A percentile compares a stretch with the other conserved stretches of the same genome.
phyloP scores from a whole-genome alignment of 2,329 filamentous ascomycete species.

The Colletotrichum sp. region DNA sequence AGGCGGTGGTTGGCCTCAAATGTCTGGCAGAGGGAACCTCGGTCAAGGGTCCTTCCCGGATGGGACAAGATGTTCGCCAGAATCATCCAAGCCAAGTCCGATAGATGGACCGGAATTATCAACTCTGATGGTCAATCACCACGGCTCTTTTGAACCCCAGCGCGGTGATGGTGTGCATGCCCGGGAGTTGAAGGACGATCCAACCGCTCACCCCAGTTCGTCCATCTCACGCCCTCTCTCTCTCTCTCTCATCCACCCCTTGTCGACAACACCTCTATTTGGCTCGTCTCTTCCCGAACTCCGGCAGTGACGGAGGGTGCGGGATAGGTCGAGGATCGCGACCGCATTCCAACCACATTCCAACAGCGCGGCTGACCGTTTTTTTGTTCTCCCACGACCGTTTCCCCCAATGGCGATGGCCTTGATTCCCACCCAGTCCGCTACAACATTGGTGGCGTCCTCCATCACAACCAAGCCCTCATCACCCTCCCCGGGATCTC shows the following conservation, averaged over 20 bases:
- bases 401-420: background rate
- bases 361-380: constrained; percentile 7
- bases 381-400: background rate
- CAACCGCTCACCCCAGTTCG: background rate
- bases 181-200: background rate
- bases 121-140: background rate
- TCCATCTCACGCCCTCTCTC: background rate
- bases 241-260: background rate
- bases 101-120: background rate
- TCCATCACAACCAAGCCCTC: background rate
- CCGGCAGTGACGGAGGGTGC: background rate
- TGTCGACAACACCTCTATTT: background rate
- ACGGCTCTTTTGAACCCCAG: background rate
- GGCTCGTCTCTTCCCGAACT: background rate
- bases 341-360: constrained; percentile 9
- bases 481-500: background rate
- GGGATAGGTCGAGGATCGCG: background rate
- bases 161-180: background rate
- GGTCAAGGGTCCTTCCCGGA: background rate
- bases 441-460: background rate
- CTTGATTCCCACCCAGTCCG: background rate
- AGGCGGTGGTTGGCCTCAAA: background rate
- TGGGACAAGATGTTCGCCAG: background rate
- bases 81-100: background rate
- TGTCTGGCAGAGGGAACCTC: background rate